Evolutionary conservation across 345 rosid species (phyloP).

Genomic region (Eucalyptus leucophloia): DNA sequence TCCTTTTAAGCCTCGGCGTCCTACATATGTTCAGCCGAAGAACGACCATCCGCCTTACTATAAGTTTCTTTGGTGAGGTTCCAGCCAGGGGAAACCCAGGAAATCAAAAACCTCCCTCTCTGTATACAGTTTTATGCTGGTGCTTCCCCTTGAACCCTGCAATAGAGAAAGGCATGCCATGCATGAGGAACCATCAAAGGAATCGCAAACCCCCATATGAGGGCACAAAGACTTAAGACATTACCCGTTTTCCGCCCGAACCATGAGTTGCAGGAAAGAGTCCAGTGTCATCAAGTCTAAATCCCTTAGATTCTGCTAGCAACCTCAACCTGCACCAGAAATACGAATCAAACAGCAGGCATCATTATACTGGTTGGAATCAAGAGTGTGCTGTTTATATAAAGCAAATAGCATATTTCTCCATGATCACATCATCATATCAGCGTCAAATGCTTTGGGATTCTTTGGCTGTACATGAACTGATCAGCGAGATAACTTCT

Average conservation of each 20-base stretch:
- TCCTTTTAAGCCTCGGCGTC: not conserved
- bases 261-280: slow-evolving; percentile 77
- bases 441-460: not conserved
- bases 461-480: not conserved
- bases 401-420: not conserved
- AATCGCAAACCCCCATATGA: not conserved
- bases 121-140: slow-evolving; percentile 45
- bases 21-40: not conserved
- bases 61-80: slow-evolving; percentile 76
- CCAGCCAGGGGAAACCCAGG: slow-evolving; percentile 79
- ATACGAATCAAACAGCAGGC: not conserved
- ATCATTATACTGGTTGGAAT: not conserved
- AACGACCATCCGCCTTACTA: slow-evolving; percentile 3
- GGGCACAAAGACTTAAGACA: not conserved
- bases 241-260: slow-evolving; percentile 70
- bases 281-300: slow-evolving; percentile 82
- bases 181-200: not conserved
- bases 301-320: slow-evolving; percentile 87
- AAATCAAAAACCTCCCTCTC: slow-evolving; percentile 80
- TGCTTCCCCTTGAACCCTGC: slow-evolving; percentile 57
- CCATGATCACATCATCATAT: not conserved
- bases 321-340: slow-evolving; percentile 62
- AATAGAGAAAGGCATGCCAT: not conserved
- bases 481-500: not conserved
- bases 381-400: not conserved